Evolutionary conservation across 208 protist species (phyloP).

Genomic region (Vickermania ingenoplastis): DNA sequence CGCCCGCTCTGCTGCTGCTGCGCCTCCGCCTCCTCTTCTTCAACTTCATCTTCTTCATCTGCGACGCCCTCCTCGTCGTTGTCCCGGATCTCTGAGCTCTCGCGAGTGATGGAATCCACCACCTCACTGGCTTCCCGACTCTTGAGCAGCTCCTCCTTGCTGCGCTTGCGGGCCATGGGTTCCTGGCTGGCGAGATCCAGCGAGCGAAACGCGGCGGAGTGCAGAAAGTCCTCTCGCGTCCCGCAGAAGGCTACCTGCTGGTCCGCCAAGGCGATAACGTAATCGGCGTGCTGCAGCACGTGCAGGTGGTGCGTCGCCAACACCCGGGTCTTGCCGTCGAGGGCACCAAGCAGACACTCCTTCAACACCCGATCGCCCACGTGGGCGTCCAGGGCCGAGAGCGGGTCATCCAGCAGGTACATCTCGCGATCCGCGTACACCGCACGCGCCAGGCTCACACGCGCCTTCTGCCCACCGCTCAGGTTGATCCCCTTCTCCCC

Average conservation of each 20-base stretch:
- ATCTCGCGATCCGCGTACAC: conserved; percentile 80
- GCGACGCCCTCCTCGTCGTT: conserved; percentile 4
- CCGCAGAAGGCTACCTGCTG: conserved; percentile 44
- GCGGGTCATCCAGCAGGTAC: conserved; percentile 89
- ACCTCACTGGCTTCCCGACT: background rate
- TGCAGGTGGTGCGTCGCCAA: conserved; percentile 94
- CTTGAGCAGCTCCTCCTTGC: background rate
- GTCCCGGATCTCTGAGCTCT: background rate
- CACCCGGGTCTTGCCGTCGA: conserved; percentile 78
- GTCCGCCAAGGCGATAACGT: conserved; percentile 74
- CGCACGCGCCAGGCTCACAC: conserved; percentile 78
- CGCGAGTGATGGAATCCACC: background rate
- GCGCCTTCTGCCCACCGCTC: conserved; percentile 83
- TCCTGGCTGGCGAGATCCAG: background rate
- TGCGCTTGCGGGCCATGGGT: background rate
- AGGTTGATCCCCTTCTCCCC: conserved; percentile 85
- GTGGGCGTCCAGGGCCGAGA: conserved; percentile 89
- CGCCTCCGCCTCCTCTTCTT: background rate
- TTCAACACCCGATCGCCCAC: conserved; percentile 47
- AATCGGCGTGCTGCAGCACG: conserved; percentile 61
- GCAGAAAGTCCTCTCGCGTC: conserved; percentile 9
- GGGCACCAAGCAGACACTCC: conserved; percentile 34
- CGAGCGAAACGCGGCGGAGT: conserved; percentile 19
- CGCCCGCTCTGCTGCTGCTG: background rate
- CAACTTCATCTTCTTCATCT: background rate